Evolutionary conservation across 2,329 filamentous ascomycete genomes (phyloP), one percentile per base, ranked within the genome.

Genomic region (Nigrospora sphaerica): DNA sequence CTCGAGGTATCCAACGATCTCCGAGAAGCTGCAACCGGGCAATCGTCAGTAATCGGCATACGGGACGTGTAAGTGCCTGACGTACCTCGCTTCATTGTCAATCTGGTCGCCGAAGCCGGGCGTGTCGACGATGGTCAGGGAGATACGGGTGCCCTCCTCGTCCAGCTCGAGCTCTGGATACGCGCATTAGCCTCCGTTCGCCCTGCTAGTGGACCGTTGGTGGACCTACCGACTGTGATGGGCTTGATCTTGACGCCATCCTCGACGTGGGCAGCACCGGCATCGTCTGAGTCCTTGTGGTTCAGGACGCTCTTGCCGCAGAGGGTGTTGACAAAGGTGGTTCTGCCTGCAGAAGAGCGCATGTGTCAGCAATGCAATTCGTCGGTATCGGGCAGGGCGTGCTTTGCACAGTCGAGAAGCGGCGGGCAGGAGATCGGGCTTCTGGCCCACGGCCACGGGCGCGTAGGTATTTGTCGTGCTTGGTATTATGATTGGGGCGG

Each of bases 231-330:
- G 63, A 98, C 92, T 48, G 92, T 98, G 70, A 96, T 82, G 57
- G 93, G 93, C 82, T 95, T 95, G 74, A 98, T 98, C 75, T 92
- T 91, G 62, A 98, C 91, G 59, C 91, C 91, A 65, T 97, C 92
- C 75, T 98, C 93, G 56, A 95, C 70, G 68, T 96, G 90, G 62
- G 92, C 92, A 57, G 84, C 85, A 64, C 78, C 79, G 53, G 91
- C 81, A 73, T 98, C 93, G 62, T 98, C 93, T 49, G 86, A 85
- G 59, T 97, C 92, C 77, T 95, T 95, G 72, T 91, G 85, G 58
- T 82, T 74, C 55, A 98, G 83, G 45, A 98, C 93, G 62, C 83
- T 80, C 79, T 95, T 91, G 67, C 90, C 89, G 75, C 93, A 98
- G 57, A 98, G 89, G 44, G 93, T 98, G 79, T 98, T 98, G 72